These are phyloP conservation scores for Ballota nigra DNA, from an alignment of 257 asterid genomes.

Conservation along the genomic window DNA sequence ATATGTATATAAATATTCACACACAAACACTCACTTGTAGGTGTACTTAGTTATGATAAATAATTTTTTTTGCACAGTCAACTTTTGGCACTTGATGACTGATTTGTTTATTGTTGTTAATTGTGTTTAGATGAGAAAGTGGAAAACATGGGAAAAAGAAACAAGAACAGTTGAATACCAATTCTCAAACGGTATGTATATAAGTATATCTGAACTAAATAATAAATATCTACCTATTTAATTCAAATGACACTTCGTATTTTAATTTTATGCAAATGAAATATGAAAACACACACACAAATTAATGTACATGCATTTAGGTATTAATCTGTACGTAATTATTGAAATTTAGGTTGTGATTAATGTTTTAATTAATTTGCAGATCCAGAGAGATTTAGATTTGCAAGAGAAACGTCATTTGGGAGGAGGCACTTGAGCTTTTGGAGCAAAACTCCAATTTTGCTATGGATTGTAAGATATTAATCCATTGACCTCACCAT, in stretches of 20 bases:
- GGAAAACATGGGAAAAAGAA: constrained; percentile 92
- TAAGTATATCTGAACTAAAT: not conserved
- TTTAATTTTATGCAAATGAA: not conserved
- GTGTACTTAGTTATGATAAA: no score
- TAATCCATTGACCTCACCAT: no score
- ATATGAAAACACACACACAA: no score
- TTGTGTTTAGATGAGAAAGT: constrained; percentile 60
- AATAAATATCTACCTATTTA: not conserved
- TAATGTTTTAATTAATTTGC: not conserved
- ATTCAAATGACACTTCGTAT: not conserved
- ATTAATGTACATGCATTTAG: no score
- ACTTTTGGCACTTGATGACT: not conserved
- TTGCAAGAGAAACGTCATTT: constrained; percentile 89
- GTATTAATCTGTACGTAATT: no score
- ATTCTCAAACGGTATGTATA: constrained; percentile 62
- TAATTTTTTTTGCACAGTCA: no score
- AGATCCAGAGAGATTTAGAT: constrained; percentile 96
- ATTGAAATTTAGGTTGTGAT: not conserved
- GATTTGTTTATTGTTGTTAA: not conserved
- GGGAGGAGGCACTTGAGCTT: constrained; percentile 86
- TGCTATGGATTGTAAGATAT: constrained; percentile 78
- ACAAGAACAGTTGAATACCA: constrained; percentile 74
- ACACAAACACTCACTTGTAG: no score
- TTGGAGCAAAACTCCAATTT: constrained; percentile 74
- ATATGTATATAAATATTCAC: no score